Evolutionary conservation across 805 yeast species (phyloP).

Genomic region (Vanderwaltozyma verrucispora): DNA sequence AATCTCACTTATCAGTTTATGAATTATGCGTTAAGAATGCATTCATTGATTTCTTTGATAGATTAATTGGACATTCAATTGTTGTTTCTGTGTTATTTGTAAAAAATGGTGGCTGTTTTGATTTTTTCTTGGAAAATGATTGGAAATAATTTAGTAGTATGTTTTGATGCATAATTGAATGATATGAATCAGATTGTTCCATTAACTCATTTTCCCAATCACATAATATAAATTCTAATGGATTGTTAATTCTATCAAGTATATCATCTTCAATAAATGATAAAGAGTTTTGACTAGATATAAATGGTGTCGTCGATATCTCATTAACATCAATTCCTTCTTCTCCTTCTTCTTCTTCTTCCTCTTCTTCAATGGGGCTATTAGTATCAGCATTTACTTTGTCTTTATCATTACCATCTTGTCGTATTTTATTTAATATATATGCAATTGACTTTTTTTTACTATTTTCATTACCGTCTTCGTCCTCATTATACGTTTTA

Average conservation of each 20-base stretch:
- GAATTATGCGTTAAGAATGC: no score
- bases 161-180: constrained; percentile 12
- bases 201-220: constrained; percentile 16
- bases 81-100: neutral
- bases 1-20: no score
- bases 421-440: neutral
- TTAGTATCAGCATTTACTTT: no score
- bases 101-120: neutral
- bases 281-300: neutral
- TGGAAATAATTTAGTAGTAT: constrained; percentile 7
- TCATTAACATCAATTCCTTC: neutral
- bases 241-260: constrained; percentile 16
- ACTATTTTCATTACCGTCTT: no score
- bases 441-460: neutral
- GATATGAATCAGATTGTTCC: constrained; percentile 9
- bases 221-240: constrained; percentile 14
- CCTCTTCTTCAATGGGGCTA: neutral
- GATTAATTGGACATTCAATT: no score
- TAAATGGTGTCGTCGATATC: neutral
- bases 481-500: no score
- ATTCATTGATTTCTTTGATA: no score
- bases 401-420: no score
- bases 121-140: neutral
- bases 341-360: constrained; percentile 1
- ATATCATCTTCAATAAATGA: constrained; percentile 11